phyloP scores from a whole-genome alignment of 768 basidiomycete genomes.

The Naganishia onofrii region DNA sequence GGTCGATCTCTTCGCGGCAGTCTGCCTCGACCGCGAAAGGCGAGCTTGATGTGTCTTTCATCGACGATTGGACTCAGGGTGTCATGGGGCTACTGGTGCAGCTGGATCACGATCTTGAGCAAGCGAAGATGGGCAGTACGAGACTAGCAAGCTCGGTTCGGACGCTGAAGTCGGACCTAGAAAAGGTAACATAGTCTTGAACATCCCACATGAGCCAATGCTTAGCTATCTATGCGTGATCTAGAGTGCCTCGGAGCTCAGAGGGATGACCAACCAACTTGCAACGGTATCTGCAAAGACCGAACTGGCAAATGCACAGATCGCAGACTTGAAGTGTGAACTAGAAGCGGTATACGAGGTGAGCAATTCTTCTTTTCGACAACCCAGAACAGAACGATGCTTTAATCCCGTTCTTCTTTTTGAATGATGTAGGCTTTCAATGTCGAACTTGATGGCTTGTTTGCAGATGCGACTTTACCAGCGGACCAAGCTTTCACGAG shows the following conservation, averaged over 20 bases:
- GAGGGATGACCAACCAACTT: not conserved
- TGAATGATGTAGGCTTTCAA: slow-evolving; percentile 71
- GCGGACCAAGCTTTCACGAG: slow-evolving; percentile 79
- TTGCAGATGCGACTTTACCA: slow-evolving; percentile 75
- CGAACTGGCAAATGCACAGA: slow-evolving; percentile 72
- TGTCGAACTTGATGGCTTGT: slow-evolving; percentile 88
- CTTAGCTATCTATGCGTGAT: not conserved
- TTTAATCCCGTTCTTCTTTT: slow-evolving; percentile 10
- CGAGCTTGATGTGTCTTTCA: slow-evolving; percentile 17
- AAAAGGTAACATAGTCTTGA: not conserved
- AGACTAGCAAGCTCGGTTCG: not conserved
- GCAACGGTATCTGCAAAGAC: slow-evolving; percentile 62
- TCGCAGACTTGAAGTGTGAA: slow-evolving; percentile 74
- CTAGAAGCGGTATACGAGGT: slow-evolving; percentile 94
- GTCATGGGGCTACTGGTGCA: slow-evolving; percentile 22
- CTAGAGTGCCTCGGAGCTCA: not conserved
- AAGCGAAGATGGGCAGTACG: slow-evolving; percentile 21
- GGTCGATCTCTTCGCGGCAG: slow-evolving; percentile 4
- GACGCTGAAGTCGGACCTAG: not conserved
- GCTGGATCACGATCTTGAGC: slow-evolving; percentile 13
- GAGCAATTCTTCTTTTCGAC: slow-evolving; percentile 32
- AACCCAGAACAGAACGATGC: too few species aligned
- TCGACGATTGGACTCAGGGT: slow-evolving; percentile 27
- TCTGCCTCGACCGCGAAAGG: not conserved
- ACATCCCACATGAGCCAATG: not conserved